phyloP scores from a whole-genome alignment of 192 early-diverging fungal species.

The Powellomyces hirtus region DNA sequence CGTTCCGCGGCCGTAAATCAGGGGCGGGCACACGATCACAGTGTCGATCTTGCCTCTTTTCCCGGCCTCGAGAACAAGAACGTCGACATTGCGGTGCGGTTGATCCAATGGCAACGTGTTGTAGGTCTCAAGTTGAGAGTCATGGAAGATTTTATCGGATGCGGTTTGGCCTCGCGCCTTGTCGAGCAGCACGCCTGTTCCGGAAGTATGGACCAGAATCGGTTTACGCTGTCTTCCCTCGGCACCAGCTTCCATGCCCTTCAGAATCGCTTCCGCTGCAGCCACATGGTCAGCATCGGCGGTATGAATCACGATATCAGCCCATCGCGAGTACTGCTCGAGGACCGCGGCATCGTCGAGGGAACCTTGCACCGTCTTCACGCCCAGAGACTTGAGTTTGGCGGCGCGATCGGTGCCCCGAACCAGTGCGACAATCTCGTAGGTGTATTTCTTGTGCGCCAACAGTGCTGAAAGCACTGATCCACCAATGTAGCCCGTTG shows the following conservation, averaged over 20 bases:
- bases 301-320: slow-evolving; percentile 34
- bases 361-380: background rate
- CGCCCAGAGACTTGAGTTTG: background rate
- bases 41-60: background rate
- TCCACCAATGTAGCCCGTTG: slow-evolving; percentile 36
- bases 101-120: slow-evolving; percentile 19
- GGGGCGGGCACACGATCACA: slow-evolving; percentile 29
- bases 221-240: background rate
- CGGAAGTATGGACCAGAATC: slow-evolving; percentile 26
- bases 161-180: slow-evolving; percentile 2
- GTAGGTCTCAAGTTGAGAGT: background rate
- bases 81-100: slow-evolving; percentile 36
- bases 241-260: slow-evolving; percentile 3
- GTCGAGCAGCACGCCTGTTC: slow-evolving; percentile 37
- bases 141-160: slow-evolving; percentile 11
- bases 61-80: slow-evolving; percentile 18
- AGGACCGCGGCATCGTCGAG: slow-evolving; percentile 8
- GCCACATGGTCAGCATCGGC: slow-evolving; percentile 38
- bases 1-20: slow-evolving; percentile 28
- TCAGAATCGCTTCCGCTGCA: slow-evolving; percentile 27
- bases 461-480: slow-evolving; percentile 21
- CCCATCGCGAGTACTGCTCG: background rate
- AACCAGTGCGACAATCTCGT: slow-evolving; percentile 23
- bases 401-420: background rate
- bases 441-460: background rate